Evolutionary conservation across 129 eudicot species (phyloP), one percentile per base, ranked within the genome.

Genomic region (sunflower (Helianthus annuus)): DNA sequence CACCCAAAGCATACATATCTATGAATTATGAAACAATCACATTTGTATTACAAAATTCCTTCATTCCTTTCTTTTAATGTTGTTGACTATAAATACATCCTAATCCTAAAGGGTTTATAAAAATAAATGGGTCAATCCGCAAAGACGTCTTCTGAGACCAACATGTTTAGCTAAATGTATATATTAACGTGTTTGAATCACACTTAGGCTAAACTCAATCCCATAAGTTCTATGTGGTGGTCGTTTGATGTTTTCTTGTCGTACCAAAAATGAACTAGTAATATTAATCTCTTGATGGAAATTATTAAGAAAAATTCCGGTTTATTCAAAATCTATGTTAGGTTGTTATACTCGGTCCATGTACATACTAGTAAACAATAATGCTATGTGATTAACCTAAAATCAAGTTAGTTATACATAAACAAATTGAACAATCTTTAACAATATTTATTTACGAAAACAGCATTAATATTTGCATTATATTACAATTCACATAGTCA

Each of bases 401-500:
- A 8, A 56, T 56, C 14, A 7, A 22, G 11, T 9, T 10, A 56
- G 4, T 56, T 56, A 22, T 22, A 55, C 10, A n/a, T 7, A 56
- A 15, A 55, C 34, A 17, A 19, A 56, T 56, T 56, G n/a, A 56
- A 19, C 62, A 22, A 3, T 9, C 14, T 56, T 9, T 19, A 5
- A 5, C 10, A 56, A 56, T 19, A 56, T 10, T 22, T 10, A 10
- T 22, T 17, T 7, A 10, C 7, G n/a, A 56, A 56, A 56, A 19
- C 2, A 9, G 7, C 24, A 13, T 19, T 22, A 56, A 24, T 39
- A 19, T 27, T 27, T 19, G 82, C 80, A 39, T 39, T 3, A 64
- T 5, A 10, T 57, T 70, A 63, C 57, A 61, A 27, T 71, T 64
- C 60, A 64, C 34, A 60, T 5, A 12, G 32, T 29, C 66, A 60